Base-by-base conservation (phyloP, 768 basidiomycete species). In the Leccinum incarnatum region DNA sequence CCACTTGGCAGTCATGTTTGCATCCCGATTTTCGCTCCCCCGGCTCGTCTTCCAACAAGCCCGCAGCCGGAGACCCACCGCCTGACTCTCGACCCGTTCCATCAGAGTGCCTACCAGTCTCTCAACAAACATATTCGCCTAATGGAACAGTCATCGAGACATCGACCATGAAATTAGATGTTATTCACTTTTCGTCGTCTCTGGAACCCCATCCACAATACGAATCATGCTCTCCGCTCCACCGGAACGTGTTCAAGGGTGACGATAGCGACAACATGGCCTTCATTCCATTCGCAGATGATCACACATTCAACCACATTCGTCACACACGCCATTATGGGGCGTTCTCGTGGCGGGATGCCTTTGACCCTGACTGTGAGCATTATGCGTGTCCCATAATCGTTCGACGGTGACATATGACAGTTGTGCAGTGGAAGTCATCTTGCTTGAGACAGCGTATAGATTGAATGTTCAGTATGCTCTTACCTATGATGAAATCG, bases 241-340 rank as follows among this genome's bases (percentile, higher is more conserved):
- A 67, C 11, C 76, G 78, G 49, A 85, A 75, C 49, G 72, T 84
- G 15, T 75, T 78, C 48, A 73, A 75, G 17, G 86, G 83, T 4
- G 87, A 89, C 59, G 88, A 89, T 58, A 72, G 82, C 6, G 74
- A 78, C 58, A 69, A 73, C 21, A 79, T 88, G 77, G 75, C 77
- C 2, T 90, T 88, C 67, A 69, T 88, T 6, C 87, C 87, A 2
- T 83, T 82, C 54, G 76, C 81, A 0, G 87, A 90, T 63, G 87
- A 89, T 47, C 77, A 78, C 3, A 64, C 50, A 0, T 91, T 90
- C 61, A 62, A 82, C 52, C 71, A 68, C 34, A 30, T 48, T 3
- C 64, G 53, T 15, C 81, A 87, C 61, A 64, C 72, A 2, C 54
- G 65, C 14, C 75, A 80, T 5, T 81, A 87, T 67, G 67, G 65